A percentile compares a stretch with the other conserved stretches of the same genome.
These are phyloP conservation scores for Scedosporium boydii DNA, from an alignment of 2,329 filamentous ascomycete species.

Conservation along the genomic window DNA sequence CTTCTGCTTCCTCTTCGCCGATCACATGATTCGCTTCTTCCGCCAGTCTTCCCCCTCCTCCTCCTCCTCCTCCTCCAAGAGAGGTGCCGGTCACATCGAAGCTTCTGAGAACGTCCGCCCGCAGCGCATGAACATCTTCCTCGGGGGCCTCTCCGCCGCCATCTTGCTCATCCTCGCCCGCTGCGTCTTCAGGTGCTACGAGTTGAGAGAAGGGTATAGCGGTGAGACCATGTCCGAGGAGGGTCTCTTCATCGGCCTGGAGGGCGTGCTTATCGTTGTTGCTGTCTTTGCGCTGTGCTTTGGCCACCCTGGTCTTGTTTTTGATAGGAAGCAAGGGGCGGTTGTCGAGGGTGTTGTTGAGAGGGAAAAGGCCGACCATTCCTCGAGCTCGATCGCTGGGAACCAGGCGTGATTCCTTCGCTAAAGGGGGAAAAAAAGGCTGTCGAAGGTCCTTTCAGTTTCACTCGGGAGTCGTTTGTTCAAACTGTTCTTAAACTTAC, in stretches of 20 bases:
- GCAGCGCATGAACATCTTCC: constrained; percentile 32
- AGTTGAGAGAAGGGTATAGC: constrained; percentile 53
- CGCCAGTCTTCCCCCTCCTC: constrained; percentile 12
- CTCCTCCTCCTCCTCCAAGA: constrained; percentile 2
- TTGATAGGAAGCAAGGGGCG: constrained; percentile 12
- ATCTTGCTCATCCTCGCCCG: constrained; percentile 52
- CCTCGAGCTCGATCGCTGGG: neutral
- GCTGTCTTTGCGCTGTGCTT: constrained; percentile 26
- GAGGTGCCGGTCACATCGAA: neutral
- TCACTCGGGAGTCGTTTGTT: too few species aligned
- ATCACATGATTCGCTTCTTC: constrained; percentile 38
- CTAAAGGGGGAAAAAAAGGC: too few species aligned
- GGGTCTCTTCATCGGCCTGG: constrained; percentile 41
- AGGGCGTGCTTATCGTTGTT: constrained; percentile 32
- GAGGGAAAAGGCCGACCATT: neutral
- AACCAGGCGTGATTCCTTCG: too few species aligned
- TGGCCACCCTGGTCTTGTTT: constrained; percentile 32
- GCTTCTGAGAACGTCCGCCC: constrained; percentile 10
- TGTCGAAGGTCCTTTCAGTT: too few species aligned
- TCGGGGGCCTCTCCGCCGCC: constrained; percentile 40
- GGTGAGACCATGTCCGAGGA: constrained; percentile 45
- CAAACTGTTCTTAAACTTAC: too few species aligned
- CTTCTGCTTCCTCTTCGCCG: constrained; percentile 38
- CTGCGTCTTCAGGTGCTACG: constrained; percentile 55
- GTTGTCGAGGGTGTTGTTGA: neutral